Conservation (phyloP, 2,329 filamentous ascomycete genomes). For the Colletotrichum cuscutae region DNA sequence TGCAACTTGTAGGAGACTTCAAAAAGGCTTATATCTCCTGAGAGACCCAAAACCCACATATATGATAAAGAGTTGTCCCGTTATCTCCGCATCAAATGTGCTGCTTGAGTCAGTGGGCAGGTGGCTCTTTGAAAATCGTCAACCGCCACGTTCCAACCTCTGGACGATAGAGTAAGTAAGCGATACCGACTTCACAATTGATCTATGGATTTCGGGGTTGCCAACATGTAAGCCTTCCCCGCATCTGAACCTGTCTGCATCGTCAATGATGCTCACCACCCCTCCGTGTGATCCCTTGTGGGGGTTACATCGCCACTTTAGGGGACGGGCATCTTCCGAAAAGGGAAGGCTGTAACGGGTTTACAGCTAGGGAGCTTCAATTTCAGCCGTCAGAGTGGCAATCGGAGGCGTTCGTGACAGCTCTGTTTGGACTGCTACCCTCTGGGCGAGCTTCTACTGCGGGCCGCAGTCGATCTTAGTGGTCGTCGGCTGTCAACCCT, state of each 20-base stretch:
- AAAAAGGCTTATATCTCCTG: neutral
- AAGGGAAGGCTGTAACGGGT: neutral
- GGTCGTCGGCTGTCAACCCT: neutral
- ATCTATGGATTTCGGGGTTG: neutral
- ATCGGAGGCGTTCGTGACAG: neutral
- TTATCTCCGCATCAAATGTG: neutral
- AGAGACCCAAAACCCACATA: neutral
- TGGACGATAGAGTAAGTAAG: neutral
- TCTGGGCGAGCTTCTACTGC: neutral
- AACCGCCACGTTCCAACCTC: neutral
- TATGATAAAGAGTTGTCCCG: neutral
- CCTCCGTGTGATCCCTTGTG: neutral
- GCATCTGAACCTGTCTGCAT: neutral
- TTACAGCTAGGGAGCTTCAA: neutral
- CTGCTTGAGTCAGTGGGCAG: neutral
- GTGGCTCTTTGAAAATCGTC: neutral
- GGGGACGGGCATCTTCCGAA: neutral
- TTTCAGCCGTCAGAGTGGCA: neutral
- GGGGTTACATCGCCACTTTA: neutral
- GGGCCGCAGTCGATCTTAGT: neutral
- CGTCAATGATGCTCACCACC: neutral
- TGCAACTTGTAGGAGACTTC: neutral
- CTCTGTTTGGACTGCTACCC: neutral
- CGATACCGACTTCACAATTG: neutral
- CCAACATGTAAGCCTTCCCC: neutral